Conservation (phyloP, 306 rosid genomes). For the Cucumis sativus region Cucumber_9930_V3 NC_026660.2:12275001-12275500, state of each 20-base stretch:
- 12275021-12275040: constrained; percentile 63
- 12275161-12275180: constrained; percentile 54
- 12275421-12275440: constrained; percentile 62
- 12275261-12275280: constrained; percentile 75
- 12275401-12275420: constrained; percentile 45
- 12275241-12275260: constrained; percentile 59
- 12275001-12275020: constrained; percentile 17
- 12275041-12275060: constrained; percentile 64
- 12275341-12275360: constrained; percentile 83
- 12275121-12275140: constrained; percentile 32
- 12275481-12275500: neutral
- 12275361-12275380: constrained; percentile 25
- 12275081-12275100: constrained; percentile 41
- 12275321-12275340: constrained; percentile 79
- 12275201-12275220: constrained; percentile 58
- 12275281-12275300: constrained; percentile 72
- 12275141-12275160: constrained; percentile 74
- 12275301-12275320: constrained; percentile 64
- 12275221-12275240: constrained; percentile 56
- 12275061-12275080: constrained; percentile 43
- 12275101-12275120: constrained; percentile 39
- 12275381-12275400: constrained; percentile 34
- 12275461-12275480: neutral
- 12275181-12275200: constrained; percentile 73
- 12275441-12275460: constrained; percentile 15